Conservation (phyloP, 768 basidiomycete species). For the Tulasnella sp. region DNA sequence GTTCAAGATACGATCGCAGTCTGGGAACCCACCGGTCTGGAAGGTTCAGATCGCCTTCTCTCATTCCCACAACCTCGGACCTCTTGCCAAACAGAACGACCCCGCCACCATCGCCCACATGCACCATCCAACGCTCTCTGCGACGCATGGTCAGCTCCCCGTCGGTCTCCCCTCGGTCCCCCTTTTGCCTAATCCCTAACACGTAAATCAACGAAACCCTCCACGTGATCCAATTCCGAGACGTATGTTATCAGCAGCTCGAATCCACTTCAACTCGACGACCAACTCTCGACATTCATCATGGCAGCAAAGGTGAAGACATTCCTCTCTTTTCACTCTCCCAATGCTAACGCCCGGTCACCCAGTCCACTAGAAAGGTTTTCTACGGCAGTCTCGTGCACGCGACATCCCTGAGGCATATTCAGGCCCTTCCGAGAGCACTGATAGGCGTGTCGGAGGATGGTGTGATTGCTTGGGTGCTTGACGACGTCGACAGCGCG, state of each 20-base stretch:
- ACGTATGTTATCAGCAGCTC: not conserved
- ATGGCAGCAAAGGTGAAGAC: not conserved
- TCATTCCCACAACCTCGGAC: not conserved
- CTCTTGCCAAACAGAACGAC: not conserved
- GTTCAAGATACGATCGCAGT: not conserved
- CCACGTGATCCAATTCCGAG: not conserved
- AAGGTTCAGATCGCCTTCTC: not conserved
- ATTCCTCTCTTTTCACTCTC: not conserved
- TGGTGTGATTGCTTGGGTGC: constrained; percentile 63
- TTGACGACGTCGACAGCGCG: constrained; percentile 37
- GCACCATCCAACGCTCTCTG: not conserved
- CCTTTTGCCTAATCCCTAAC: not conserved
- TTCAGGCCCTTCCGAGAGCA: constrained; percentile 35
- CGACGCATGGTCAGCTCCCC: not conserved
- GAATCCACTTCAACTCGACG: not conserved
- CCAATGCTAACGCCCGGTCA: not conserved
- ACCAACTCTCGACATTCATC: not conserved
- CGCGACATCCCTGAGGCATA: constrained; percentile 1
- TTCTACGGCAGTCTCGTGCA: constrained; percentile 9
- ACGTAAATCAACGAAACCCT: too few species aligned
- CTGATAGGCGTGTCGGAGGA: constrained; percentile 40
- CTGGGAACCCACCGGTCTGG: not conserved
- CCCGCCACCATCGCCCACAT: not conserved
- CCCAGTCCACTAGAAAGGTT: not conserved
- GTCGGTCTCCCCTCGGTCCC: not conserved